A percentile compares a stretch with the other conserved stretches of the same genome.
These are phyloP conservation scores for Euphrasia confusa DNA, from an alignment of 257 asterid genomes.

Conservation along the genomic window DNA sequence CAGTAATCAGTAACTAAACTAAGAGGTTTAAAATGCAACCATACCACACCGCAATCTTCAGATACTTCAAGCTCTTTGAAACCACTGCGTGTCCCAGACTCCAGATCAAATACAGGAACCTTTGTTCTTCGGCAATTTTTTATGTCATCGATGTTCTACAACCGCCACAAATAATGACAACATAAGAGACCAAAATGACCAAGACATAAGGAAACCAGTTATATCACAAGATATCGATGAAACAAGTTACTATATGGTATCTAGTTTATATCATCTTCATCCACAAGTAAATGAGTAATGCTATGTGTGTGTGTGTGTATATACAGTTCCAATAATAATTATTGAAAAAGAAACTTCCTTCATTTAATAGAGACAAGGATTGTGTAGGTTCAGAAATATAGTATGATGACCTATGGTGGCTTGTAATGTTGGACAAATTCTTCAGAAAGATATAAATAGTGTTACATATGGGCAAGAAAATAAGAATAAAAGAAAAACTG, in stretches of 20 bases:
- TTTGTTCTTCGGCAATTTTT: constrained; percentile 71
- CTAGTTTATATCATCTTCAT: background rate
- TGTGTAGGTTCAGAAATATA: background rate
- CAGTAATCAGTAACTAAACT: background rate
- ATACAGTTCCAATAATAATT: no score
- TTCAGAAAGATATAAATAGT: constrained; percentile 12
- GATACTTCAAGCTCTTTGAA: constrained; percentile 88
- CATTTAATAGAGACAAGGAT: background rate
- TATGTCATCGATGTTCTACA: constrained; percentile 82
- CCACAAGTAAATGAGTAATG: background rate
- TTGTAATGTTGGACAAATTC: constrained; percentile 9
- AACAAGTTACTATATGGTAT: background rate
- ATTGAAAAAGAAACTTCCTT: background rate
- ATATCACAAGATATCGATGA: background rate
- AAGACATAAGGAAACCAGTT: background rate
- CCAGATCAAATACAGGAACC: constrained; percentile 86
- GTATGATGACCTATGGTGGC: constrained; percentile 1
- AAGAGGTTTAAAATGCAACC: constrained; percentile 16
- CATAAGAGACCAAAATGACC: background rate
- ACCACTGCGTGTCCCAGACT: constrained; percentile 85
- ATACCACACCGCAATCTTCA: constrained; percentile 99
- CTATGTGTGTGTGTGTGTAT: no score
- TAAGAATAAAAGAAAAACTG: constrained; percentile 21
- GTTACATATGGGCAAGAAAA: constrained; percentile 20
- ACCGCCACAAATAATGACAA: constrained; percentile 21